Evolutionary conservation across 208 protist species (phyloP), one percentile per base, ranked within the genome.

Genomic region (Crithidia fasciculata): DNA sequence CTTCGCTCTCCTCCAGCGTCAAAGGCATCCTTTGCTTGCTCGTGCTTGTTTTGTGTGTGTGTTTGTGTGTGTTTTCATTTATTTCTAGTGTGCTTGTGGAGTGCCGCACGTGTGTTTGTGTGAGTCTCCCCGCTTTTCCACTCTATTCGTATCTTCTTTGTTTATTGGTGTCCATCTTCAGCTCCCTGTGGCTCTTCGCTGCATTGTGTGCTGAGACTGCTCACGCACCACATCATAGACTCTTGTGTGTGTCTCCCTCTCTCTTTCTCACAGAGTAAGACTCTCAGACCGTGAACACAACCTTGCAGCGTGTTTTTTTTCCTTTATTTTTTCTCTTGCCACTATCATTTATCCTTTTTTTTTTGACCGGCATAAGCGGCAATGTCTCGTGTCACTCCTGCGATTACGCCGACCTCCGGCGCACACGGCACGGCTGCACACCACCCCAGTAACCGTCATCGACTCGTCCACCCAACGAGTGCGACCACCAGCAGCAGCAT

Each of bases 41-140:
- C 50, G 12, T 18, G 47, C 44, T 78, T 37, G 8, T 71, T 78
- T 40, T 78, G 9, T 60, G 55, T 59, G 55, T 59, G 16, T 59
- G 0, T 59, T 8, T 18, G 52, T 64, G 64, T 57, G 36, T 19
- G 64, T 45, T 59, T 54, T 56, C 37, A 65, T 19, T 72, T 16
- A 13, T 62, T 77, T 43, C 62, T 52, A 28, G 28, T 50, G 15
- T 58, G 28, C 4, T 40, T 58, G 7, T 58, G 7, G 7, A 40
- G 28, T 58, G 8, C 54, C 50, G 7, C 12, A 19, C 18, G 12
- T 55, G 6, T 5, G 7, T 18, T 55, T 18, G 18, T 58, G 7
- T 28, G 54, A 58, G 54, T 28, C 7, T 18, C 50, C 12, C 12
- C 12, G 15, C 18, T 55, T 55, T 19, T 28, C 8, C 7, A 10